Evolutionary conservation across 2,329 filamentous ascomycete genomes (phyloP), one percentile per base, ranked within the genome.

Genomic region (Talaromyces sp.): DNA sequence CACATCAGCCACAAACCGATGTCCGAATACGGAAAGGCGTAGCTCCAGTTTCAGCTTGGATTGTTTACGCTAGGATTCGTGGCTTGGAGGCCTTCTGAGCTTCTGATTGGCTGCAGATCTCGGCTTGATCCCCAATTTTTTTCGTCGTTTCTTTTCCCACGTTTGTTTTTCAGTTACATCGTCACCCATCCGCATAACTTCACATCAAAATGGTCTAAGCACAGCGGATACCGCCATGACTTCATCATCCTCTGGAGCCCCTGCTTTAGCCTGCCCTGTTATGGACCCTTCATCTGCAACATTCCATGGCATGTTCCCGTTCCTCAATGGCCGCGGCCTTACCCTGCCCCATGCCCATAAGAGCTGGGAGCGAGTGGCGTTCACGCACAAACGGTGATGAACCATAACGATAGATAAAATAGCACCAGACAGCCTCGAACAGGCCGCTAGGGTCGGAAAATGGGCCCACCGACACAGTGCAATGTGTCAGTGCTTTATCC

Each of bases 1-100:
- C 24, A 37, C 35, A 22, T 45, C n/a, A 63, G 60, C 60, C 60
- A 63, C 60, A 41, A 24, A 13, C 4, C 19, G 4, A 16, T 9
- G 11, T 19, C 60, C 37, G 48, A 9, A 62, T 45, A 1, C 11
- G 60, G 35, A 7, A 45, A 63, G 27, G 61, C 61, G 61, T 43
- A n/a, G 37, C 48, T 63, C 61, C 61, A 45, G 39, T 33, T 57
- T 63, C 61, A 63, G 61, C 61, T 63, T 43, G 50, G 14, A 35
- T 37, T 13, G 50, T 57, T 24, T 6, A 10, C 47, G 45, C 47
- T 62, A 62, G 9, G 41, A 13, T 27, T 58, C 35, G 48, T 56
- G 60, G 48, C 60, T 54, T 19, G 60, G 14, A 37, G 6, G 2
- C n/a, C 11, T n/a, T 27, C 35, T 10, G 10, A 31, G 48, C 27